Evolutionary conservation across 208 protist species (phyloP).

Genomic region (Trypanosoma lewisi): DNA sequence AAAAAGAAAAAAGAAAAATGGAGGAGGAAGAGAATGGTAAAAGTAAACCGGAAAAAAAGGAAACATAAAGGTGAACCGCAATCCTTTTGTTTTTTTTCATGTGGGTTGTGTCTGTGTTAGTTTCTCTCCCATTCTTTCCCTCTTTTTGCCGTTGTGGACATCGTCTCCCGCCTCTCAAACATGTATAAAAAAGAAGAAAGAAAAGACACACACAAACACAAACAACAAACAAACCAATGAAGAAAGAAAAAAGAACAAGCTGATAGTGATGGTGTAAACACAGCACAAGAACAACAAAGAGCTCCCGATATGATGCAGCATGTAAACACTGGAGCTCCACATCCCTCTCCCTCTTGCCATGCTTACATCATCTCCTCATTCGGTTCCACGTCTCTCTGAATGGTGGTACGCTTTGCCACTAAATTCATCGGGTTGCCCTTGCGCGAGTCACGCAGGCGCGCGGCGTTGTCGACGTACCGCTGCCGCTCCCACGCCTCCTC

Average conservation of each 20-base stretch:
- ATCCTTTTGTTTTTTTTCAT: not conserved
- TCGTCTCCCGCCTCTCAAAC: not conserved
- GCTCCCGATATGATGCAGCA: too few species aligned
- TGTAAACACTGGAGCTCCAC: too few species aligned
- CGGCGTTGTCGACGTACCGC: slow-evolving; percentile 77
- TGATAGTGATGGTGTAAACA: too few species aligned
- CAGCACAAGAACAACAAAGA: too few species aligned
- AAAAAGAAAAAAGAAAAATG: not conserved
- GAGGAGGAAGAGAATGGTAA: not conserved
- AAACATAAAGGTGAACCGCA: not conserved
- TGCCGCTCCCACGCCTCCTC: slow-evolving; percentile 78
- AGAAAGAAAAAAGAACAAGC: too few species aligned
- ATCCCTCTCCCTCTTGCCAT: too few species aligned
- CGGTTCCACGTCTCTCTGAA: slow-evolving; percentile 24
- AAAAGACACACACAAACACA: too few species aligned
- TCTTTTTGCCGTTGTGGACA: not conserved
- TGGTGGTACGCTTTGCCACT: slow-evolving; percentile 40
- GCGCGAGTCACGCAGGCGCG: slow-evolving; percentile 57
- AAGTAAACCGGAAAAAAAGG: not conserved
- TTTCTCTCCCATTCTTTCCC: not conserved
- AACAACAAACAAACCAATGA: too few species aligned
- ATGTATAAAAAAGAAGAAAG: too few species aligned
- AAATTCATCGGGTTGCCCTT: slow-evolving; percentile 77
- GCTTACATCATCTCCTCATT: slow-evolving; percentile 29
- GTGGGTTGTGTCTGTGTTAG: too few species aligned